Percentiles rank a stretch among this genome's conserved stretches.
phyloP scores from a whole-genome alignment of 176 grass and related monocot genomes.

The Alopecurus myosuroides region DNA sequence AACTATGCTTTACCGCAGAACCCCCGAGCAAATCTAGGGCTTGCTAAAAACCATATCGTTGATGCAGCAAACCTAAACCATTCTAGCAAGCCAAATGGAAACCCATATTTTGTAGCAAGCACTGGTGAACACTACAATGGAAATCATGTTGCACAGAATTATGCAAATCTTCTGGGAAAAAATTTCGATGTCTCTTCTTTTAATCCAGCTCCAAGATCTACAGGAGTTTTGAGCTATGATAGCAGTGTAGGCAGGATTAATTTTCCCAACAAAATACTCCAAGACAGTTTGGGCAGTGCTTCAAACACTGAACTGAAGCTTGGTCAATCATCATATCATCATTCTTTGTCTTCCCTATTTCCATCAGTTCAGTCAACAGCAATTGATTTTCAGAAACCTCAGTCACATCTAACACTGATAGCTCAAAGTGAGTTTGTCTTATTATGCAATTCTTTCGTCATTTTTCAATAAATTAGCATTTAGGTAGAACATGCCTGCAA shows the following conservation, averaged over 20 bases:
- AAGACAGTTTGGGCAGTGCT: slow-evolving; percentile 30
- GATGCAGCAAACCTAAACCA: slow-evolving; percentile 13
- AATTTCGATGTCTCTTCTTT: slow-evolving; percentile 25
- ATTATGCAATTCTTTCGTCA: slow-evolving; percentile 10
- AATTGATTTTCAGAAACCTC: slow-evolving; percentile 48
- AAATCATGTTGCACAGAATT: slow-evolving; percentile 41
- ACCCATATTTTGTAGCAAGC: slow-evolving; percentile 4
- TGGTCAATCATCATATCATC: slow-evolving; percentile 65
- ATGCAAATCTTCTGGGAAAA: slow-evolving; percentile 33
- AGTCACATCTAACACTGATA: slow-evolving; percentile 18
- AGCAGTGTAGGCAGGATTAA: background rate
- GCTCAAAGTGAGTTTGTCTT: slow-evolving; percentile 51
- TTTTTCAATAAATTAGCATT: slow-evolving; percentile 12
- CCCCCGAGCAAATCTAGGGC: background rate
- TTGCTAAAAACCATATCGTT: slow-evolving; percentile 22
- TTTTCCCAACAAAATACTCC: slow-evolving; percentile 25
- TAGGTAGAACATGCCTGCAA: slow-evolving; percentile 4
- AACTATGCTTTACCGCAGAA: slow-evolving; percentile 31
- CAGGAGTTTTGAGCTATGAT: slow-evolving; percentile 34
- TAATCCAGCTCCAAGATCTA: slow-evolving; percentile 20
- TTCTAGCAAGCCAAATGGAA: slow-evolving; percentile 18
- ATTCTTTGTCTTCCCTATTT: slow-evolving; percentile 38
- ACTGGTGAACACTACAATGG: slow-evolving; percentile 23
- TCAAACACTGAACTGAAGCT: slow-evolving; percentile 79
- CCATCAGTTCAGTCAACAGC: slow-evolving; percentile 29